Evolutionary conservation across 2,329 filamentous ascomycete genomes (phyloP).

Genomic region (Cercospora zeina): DNA sequence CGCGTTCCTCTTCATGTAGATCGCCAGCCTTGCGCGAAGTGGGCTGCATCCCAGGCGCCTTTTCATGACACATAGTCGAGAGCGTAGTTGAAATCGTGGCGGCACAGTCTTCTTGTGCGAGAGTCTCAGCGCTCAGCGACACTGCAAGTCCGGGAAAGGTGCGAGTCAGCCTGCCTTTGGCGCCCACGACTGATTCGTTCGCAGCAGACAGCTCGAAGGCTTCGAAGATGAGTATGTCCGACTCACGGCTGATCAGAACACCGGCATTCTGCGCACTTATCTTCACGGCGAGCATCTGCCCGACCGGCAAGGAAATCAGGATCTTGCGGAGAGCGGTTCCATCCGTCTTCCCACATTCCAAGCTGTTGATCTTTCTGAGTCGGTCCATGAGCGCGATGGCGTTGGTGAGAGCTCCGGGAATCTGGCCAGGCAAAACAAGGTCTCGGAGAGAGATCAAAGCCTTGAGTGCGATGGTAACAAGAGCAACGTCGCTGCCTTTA

Average conservation of each 20-base stretch:
- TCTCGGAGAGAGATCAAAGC: conserved; percentile 17
- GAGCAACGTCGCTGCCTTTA: conserved; percentile 20
- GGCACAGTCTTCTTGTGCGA: conserved; percentile 38
- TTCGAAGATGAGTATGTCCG: conserved; percentile 54
- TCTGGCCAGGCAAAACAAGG: conserved; percentile 25
- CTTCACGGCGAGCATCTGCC: conserved; percentile 20
- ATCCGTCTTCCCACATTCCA: conserved; percentile 1
- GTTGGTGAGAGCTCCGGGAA: conserved; percentile 23
- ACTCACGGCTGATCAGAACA: conserved; percentile 29
- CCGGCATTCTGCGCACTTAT: conserved; percentile 33
- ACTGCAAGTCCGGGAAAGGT: conserved; percentile 61
- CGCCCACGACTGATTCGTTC: conserved; percentile 55
- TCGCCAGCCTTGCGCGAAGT: conserved; percentile 52
- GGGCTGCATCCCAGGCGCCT: conserved; percentile 28
- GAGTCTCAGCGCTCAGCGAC: conserved; percentile 28
- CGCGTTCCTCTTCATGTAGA: conserved; percentile 55
- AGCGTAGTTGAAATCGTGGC: conserved; percentile 26
- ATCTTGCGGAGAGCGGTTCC: background rate
- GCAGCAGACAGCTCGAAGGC: conserved; percentile 61
- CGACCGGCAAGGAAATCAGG: conserved; percentile 3
- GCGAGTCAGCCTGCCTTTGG: conserved; percentile 57
- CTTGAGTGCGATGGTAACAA: conserved; percentile 17
- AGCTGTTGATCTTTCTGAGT: conserved; percentile 12
- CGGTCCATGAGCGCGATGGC: conserved; percentile 1
- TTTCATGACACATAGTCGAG: conserved; percentile 26